Evolutionary conservation across 257 asterid species (phyloP).

Genomic region (Nicotiana sylvestris): DNA sequence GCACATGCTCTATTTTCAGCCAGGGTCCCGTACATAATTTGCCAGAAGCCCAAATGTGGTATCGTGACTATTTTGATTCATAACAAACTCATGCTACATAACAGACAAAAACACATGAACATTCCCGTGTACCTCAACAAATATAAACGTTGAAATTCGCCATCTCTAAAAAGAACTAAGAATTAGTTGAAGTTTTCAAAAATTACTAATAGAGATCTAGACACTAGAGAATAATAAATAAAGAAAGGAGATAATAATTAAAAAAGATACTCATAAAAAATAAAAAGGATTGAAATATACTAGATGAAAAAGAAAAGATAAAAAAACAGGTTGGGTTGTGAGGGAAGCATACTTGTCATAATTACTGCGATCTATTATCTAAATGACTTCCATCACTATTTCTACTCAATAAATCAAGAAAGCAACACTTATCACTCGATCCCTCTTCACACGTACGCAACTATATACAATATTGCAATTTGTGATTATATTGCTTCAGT

Average conservation of each 20-base stretch:
- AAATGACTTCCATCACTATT: background rate
- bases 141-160: background rate
- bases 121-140: background rate
- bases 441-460: constrained; percentile 15
- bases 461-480: background rate
- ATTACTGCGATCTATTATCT: background rate
- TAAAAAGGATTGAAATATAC: background rate
- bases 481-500: background rate
- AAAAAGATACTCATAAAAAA: background rate
- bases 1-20: too few relatives aligned
- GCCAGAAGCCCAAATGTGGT: too few relatives aligned
- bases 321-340: background rate
- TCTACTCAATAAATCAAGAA: background rate
- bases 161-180: background rate
- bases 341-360: background rate
- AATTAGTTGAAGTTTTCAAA: background rate
- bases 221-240: background rate
- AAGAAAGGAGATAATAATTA: background rate
- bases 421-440: background rate
- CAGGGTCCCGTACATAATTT: too few relatives aligned
- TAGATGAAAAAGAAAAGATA: background rate
- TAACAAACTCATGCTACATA: background rate
- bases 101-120: background rate
- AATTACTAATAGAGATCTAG: background rate
- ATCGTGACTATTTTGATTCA: too few relatives aligned